Evolutionary conservation across 2,329 filamentous ascomycete species (phyloP).

Genomic region (Apiospora koreana): DNA sequence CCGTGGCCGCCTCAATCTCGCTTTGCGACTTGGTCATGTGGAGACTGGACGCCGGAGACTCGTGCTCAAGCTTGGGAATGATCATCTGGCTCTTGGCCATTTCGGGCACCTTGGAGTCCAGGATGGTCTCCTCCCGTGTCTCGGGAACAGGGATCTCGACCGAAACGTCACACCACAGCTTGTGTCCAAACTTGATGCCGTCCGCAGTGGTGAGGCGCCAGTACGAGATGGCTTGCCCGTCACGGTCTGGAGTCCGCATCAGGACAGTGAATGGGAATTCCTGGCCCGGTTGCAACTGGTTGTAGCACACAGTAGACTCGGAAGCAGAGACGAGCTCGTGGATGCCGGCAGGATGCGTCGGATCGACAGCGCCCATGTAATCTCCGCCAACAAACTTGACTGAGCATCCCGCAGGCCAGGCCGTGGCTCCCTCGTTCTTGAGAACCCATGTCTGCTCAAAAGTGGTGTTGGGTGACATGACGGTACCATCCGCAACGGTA

Average conservation of each 20-base stretch:
- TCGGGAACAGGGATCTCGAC: conserved; percentile 46
- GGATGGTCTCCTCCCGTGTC: conserved; percentile 20
- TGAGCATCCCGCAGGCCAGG: conserved; percentile 88
- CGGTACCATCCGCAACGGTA: conserved; percentile 75
- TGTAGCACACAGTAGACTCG: conserved; percentile 77
- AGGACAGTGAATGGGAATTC: conserved; percentile 79
- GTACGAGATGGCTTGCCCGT: conserved; percentile 87
- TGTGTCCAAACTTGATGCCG: conserved; percentile 84
- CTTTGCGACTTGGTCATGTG: conserved; percentile 63
- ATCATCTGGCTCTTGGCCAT: conserved; percentile 73
- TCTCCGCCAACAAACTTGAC: conserved; percentile 93
- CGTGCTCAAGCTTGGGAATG: conserved; percentile 94
- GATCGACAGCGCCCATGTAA: conserved; percentile 92
- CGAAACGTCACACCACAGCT: conserved; percentile 90
- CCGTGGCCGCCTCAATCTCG: conserved; percentile 51
- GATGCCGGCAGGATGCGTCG: conserved; percentile 75
- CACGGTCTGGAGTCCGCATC: conserved; percentile 76
- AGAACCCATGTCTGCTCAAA: conserved; percentile 94
- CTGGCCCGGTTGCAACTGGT: conserved; percentile 70
- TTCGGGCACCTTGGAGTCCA: conserved; percentile 16
- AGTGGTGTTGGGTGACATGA: conserved; percentile 66
- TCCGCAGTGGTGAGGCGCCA: conserved; percentile 88
- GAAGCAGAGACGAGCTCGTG: conserved; percentile 75
- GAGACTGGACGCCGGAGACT: conserved; percentile 81
- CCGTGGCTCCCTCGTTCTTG: conserved; percentile 74